Conservation (phyloP, 2,329 filamentous ascomycete genomes). For the Stemphylium vesicarium region DNA sequence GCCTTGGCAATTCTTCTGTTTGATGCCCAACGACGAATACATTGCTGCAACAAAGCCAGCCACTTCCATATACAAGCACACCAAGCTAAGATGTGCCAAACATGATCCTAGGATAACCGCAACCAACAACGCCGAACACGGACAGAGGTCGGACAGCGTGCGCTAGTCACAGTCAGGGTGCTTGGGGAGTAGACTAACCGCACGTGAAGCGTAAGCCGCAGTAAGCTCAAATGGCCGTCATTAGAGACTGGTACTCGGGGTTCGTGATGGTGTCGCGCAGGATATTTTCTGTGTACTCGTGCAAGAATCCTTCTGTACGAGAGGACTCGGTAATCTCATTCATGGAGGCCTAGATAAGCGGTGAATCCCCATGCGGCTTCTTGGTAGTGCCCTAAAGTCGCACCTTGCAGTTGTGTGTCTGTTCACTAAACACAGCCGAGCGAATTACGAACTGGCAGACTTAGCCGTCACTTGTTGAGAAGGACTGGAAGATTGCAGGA, state of each 20-base stretch:
- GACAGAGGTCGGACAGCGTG: slow-evolving; percentile 29
- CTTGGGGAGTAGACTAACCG: slow-evolving; percentile 11
- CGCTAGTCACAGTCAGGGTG: slow-evolving; percentile 11
- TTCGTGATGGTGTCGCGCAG: slow-evolving; percentile 4
- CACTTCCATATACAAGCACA: slow-evolving; percentile 22
- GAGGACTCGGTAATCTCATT: slow-evolving; percentile 4
- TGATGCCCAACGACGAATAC: slow-evolving; percentile 2
- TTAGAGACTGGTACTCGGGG: slow-evolving; percentile 25
- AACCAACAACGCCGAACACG: slow-evolving; percentile 4
- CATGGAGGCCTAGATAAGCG: slow-evolving; percentile 1
- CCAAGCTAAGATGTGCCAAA: slow-evolving; percentile 12
- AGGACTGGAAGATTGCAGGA: slow-evolving; percentile 11
- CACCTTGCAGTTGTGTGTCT: background rate
- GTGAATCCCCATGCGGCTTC: background rate
- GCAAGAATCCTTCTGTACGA: background rate
- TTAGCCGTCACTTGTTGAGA: slow-evolving; percentile 3
- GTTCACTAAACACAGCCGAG: slow-evolving; percentile 3
- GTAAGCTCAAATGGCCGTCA: slow-evolving; percentile 29
- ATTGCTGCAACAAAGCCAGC: background rate
- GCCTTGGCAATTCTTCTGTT: slow-evolving; percentile 9
- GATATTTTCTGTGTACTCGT: background rate
- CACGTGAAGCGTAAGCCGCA: slow-evolving; percentile 36
- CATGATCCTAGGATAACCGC: slow-evolving; percentile 4
- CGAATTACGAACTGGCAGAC: background rate
- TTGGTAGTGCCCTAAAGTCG: background rate